Evolutionary conservation across 352 stramenopile species (phyloP).

Genomic region (Pythium myriotylum): DNA sequence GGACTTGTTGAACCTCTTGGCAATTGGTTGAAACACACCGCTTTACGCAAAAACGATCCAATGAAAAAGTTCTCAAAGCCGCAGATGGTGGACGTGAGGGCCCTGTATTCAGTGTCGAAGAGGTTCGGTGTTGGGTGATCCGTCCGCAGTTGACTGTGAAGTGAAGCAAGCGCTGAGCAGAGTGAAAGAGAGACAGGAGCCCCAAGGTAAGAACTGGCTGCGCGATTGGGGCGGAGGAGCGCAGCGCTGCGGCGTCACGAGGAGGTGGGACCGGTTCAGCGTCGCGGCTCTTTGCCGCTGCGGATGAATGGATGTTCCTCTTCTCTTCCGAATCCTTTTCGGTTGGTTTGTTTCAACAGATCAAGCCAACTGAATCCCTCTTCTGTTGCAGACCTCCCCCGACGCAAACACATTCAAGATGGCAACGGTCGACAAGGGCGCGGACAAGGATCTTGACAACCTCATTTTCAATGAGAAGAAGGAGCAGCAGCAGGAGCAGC

Average conservation of each 20-base stretch:
- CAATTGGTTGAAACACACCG: conserved; percentile 8
- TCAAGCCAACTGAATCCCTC: neutral
- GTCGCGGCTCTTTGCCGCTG: too few species aligned
- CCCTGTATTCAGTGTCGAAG: conserved; percentile 4
- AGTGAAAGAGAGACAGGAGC: too few species aligned
- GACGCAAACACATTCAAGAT: neutral
- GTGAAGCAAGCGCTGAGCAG: too few species aligned
- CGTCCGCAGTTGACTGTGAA: too few species aligned
- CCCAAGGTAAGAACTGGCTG: too few species aligned
- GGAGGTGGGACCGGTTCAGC: too few species aligned
- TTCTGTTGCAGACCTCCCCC: neutral
- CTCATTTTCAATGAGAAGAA: conserved; percentile 85
- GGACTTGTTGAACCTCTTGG: too few species aligned
- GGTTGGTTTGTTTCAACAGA: too few species aligned
- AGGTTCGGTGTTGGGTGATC: neutral
- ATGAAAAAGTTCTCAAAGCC: neutral
- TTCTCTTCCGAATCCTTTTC: neutral
- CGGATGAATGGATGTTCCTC: too few species aligned
- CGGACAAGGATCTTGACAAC: conserved; percentile 82
- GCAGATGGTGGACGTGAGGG: neutral
- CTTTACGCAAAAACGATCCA: neutral
- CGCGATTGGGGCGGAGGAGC: too few species aligned
- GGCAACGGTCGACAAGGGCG: conserved; percentile 46
- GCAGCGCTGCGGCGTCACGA: too few species aligned
- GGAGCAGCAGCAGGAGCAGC: conserved; percentile 36